phyloP scores from a whole-genome alignment of 2,329 filamentous ascomycete species.

The Aspergillus felis region DNA sequence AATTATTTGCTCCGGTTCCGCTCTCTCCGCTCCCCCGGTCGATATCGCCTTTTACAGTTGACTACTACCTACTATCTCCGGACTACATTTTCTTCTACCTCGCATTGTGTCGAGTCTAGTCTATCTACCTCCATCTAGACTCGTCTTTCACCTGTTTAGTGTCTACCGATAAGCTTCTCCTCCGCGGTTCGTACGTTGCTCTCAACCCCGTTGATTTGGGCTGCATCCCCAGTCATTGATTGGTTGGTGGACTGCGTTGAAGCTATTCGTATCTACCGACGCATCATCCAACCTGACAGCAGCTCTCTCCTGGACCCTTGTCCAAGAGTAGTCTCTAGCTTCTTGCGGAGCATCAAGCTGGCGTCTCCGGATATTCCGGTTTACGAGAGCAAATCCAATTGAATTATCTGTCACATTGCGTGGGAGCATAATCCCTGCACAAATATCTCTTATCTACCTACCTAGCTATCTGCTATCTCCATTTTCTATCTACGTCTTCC shows the following conservation, averaged over 20 bases:
- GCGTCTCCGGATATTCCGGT: slow-evolving; percentile 9
- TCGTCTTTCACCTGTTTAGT: slow-evolving; percentile 2
- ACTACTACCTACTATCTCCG: too few species aligned
- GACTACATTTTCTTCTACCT: not conserved
- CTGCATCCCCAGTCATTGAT: slow-evolving; percentile 11
- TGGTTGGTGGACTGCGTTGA: slow-evolving; percentile 17
- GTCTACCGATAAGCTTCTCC: slow-evolving; percentile 24
- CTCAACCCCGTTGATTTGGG: not conserved
- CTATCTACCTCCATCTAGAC: not conserved
- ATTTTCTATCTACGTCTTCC: slow-evolving; percentile 6
- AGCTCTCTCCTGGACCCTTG: not conserved
- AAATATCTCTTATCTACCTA: slow-evolving; percentile 6
- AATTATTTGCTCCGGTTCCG: slow-evolving; percentile 16
- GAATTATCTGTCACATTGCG: slow-evolving; percentile 6
- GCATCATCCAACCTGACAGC: not conserved
- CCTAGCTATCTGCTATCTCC: slow-evolving; percentile 1
- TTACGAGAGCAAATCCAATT: slow-evolving; percentile 16
- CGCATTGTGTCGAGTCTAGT: not conserved
- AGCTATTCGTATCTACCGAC: slow-evolving; percentile 4
- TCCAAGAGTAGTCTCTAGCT: slow-evolving; percentile 1
- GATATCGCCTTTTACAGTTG: not conserved
- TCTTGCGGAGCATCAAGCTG: slow-evolving; percentile 12
- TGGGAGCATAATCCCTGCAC: slow-evolving; percentile 1
- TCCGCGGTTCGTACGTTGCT: slow-evolving; percentile 18
- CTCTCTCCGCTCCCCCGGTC: slow-evolving; percentile 7